Percentiles rank a stretch among this genome's conserved stretches.
Conservation (phyloP, 371 early-diverging fungal genomes). For the Rhizopus stolonifer region DNA sequence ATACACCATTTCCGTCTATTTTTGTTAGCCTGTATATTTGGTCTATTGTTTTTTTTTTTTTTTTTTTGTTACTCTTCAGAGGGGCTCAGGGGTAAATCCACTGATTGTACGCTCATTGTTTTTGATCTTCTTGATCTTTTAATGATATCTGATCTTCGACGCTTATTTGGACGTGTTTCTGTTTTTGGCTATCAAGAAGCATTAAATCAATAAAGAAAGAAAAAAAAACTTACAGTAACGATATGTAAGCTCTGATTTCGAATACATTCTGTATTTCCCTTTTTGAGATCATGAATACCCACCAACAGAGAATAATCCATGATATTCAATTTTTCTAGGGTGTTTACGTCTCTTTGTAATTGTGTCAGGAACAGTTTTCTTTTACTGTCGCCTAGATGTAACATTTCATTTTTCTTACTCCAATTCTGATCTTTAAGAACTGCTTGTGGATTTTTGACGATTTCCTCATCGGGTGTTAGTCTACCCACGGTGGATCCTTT, state of each 20-base stretch:
- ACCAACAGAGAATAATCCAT: slow-evolving; percentile 97
- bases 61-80: slow-evolving; percentile 36
- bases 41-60: too few relatives aligned
- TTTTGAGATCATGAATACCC: slow-evolving; percentile 82
- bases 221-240: slow-evolving; percentile 36
- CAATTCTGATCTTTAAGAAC: slow-evolving; percentile 96
- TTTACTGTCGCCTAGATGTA: slow-evolving; percentile 87
- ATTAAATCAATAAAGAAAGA: not conserved
- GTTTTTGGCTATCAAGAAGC: slow-evolving; percentile 37
- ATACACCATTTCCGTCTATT: slow-evolving; percentile 60
- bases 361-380: slow-evolving; percentile 75
- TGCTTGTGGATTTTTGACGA: slow-evolving; percentile 72
- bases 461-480: slow-evolving; percentile 71
- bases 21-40: not conserved
- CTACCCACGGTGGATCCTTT: slow-evolving; percentile 95
- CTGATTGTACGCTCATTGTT: slow-evolving; percentile 57
- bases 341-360: slow-evolving; percentile 78
- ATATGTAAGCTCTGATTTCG: slow-evolving; percentile 85
- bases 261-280: slow-evolving; percentile 84
- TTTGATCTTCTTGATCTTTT: slow-evolving; percentile 67
- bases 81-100: slow-evolving; percentile 41
- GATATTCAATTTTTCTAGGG: slow-evolving; percentile 77
- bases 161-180: slow-evolving; percentile 24
- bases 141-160: slow-evolving; percentile 58
- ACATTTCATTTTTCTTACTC: slow-evolving; percentile 66